Evolutionary conservation across 331 rosid genomes (phyloP).

Genomic region (Ulmus americana): DNA sequence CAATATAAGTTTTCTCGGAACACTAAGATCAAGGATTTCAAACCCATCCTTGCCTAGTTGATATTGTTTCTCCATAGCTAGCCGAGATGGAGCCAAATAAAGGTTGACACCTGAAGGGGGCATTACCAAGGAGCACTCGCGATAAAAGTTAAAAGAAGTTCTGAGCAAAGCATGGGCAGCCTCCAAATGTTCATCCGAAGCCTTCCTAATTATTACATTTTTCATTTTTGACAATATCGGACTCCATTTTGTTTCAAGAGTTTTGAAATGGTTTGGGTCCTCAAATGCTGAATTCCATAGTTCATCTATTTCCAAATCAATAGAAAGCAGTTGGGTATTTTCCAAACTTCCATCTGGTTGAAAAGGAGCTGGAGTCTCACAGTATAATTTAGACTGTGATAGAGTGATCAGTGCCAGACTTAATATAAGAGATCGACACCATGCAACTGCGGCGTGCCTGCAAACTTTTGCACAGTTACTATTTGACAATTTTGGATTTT

Average conservation of each 20-base stretch:
- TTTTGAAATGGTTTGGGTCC: conserved; percentile 47
- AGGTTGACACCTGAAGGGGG: conserved; percentile 71
- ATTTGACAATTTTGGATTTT: conserved; percentile 75
- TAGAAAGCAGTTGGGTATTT: conserved; percentile 55
- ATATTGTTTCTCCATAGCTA: conserved; percentile 45
- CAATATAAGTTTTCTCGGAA: conserved; percentile 95
- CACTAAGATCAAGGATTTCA: conserved; percentile 85
- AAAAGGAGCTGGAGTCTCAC: conserved; percentile 41
- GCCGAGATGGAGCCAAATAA: conserved; percentile 54
- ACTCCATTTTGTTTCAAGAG: conserved; percentile 60
- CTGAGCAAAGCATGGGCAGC: conserved; percentile 65
- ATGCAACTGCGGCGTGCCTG: conserved; percentile 86
- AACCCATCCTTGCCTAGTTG: conserved; percentile 48
- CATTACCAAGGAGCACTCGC: conserved; percentile 78
- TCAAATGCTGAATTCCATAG: conserved; percentile 74
- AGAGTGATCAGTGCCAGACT: conserved; percentile 74
- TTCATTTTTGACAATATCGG: conserved; percentile 54
- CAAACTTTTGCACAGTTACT: conserved; percentile 73
- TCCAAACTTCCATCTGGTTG: conserved; percentile 49
- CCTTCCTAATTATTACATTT: conserved; percentile 42
- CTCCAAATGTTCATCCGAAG: conserved; percentile 69
- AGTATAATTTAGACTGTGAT: conserved; percentile 31
- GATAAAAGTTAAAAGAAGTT: conserved; percentile 78
- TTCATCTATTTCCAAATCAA: conserved; percentile 72
- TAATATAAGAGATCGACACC: conserved; percentile 82